phyloP scores from a whole-genome alignment of 345 rosid genomes.

The Moricandia moricandioides region DNA sequence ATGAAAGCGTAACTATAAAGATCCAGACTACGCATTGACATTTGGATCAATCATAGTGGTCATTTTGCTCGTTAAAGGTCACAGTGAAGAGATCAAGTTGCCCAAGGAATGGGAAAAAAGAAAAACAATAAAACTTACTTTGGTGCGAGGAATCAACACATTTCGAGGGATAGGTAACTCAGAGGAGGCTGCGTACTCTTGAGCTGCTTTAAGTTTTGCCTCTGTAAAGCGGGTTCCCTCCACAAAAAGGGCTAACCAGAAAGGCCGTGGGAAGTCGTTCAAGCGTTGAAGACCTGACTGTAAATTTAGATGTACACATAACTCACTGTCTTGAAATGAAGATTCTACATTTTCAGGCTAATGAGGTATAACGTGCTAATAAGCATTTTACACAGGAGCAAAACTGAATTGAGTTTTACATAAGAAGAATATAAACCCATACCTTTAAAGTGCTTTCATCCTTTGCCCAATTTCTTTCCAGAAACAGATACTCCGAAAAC shows the following conservation, averaged over 20 bases:
- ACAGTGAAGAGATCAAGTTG: slow-evolving; percentile 6
- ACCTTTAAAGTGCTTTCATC: slow-evolving; percentile 76
- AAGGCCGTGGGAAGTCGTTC: slow-evolving; percentile 79
- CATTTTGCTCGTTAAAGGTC: not conserved
- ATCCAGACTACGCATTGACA: slow-evolving; percentile 17
- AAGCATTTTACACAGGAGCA: not conserved
- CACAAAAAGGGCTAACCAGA: slow-evolving; percentile 97
- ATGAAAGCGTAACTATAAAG: not conserved
- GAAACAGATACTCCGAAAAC: not conserved
- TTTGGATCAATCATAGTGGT: slow-evolving; percentile 7
- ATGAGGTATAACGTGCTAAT: not conserved
- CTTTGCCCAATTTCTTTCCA: slow-evolving; percentile 91
- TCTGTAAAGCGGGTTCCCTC: slow-evolving; percentile 98
- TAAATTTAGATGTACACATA: slow-evolving; percentile 31
- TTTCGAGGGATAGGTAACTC: slow-evolving; percentile 87
- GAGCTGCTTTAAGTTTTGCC: slow-evolving; percentile 93
- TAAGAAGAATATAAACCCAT: slow-evolving; percentile 7
- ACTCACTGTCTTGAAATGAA: not conserved
- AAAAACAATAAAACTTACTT: slow-evolving; percentile 45
- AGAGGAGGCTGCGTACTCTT: slow-evolving; percentile 78
- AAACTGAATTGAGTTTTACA: slow-evolving; percentile 1
- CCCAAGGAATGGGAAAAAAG: not conserved
- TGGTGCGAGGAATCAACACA: slow-evolving; percentile 95
- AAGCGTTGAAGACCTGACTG: slow-evolving; percentile 87
- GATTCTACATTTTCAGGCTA: slow-evolving; percentile 5